These are phyloP conservation scores for Triticum aestivum DNA, from an alignment of 176 grass and related monocot genomes.

Conservation along the genomic window IWGSC_CS_RefSeq_v2.1 NC_057811.1:164429875-164430374, in stretches of 20 bases:
- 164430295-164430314: not conserved
- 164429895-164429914: conserved; percentile 14
- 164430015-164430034: not conserved
- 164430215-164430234: not conserved
- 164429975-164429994: conserved; percentile 23
- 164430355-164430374: conserved; percentile 28
- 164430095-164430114: not conserved
- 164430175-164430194: not conserved
- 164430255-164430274: conserved; percentile 29
- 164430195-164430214: not conserved
- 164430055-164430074: not conserved
- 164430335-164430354: conserved; percentile 25
- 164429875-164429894: conserved; percentile 1
- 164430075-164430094: not conserved
- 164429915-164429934: conserved; percentile 47
- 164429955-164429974: conserved; percentile 36
- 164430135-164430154: too few species aligned
- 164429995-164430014: not conserved
- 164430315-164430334: not conserved
- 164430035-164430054: not conserved
- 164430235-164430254: conserved; percentile 25
- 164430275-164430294: conserved; percentile 21
- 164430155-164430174: too few species aligned
- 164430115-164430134: not conserved
- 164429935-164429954: conserved; percentile 37